Conservation (phyloP, 495 filamentous ascomycete genomes). For the Hyaloscypha hepaticicola region DNA sequence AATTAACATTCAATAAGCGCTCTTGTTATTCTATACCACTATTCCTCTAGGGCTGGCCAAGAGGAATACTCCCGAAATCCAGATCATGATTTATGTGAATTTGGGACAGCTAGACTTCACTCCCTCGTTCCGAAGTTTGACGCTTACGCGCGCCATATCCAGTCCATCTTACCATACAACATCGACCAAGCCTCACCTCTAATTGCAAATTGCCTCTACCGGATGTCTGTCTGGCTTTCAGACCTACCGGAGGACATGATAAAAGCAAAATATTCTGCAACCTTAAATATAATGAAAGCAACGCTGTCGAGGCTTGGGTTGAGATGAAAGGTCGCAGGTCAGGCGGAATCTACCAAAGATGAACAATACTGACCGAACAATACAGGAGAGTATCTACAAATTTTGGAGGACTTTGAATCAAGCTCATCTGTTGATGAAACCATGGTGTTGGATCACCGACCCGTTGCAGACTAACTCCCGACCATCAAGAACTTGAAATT, state of each 20-base stretch:
- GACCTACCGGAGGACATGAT: no score
- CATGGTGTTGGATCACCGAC: not conserved
- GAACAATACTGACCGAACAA: not conserved
- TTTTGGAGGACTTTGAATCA: not conserved
- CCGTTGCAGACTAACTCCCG: not conserved
- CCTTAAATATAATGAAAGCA: not conserved
- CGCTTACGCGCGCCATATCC: not conserved
- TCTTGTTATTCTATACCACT: not conserved
- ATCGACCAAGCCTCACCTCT: conserved; percentile 1
- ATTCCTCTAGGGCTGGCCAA: not conserved
- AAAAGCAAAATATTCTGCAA: not conserved
- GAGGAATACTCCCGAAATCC: not conserved
- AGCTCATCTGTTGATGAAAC: not conserved
- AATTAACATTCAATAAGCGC: not conserved
- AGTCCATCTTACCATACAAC: conserved; percentile 5
- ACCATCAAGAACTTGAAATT: not conserved
- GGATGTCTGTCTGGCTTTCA: not conserved
- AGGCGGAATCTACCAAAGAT: not conserved
- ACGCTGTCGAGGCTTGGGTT: not conserved
- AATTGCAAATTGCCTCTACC: conserved; percentile 6
- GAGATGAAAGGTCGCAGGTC: not conserved
- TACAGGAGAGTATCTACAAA: conserved; percentile 1
- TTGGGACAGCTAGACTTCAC: not conserved
- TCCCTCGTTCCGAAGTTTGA: not conserved
- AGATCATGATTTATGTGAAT: not conserved